Evolutionary conservation across 179 eudicot species (phyloP), one percentile per base, ranked within the genome.

Genomic region (Beta macrorhiza): DNA sequence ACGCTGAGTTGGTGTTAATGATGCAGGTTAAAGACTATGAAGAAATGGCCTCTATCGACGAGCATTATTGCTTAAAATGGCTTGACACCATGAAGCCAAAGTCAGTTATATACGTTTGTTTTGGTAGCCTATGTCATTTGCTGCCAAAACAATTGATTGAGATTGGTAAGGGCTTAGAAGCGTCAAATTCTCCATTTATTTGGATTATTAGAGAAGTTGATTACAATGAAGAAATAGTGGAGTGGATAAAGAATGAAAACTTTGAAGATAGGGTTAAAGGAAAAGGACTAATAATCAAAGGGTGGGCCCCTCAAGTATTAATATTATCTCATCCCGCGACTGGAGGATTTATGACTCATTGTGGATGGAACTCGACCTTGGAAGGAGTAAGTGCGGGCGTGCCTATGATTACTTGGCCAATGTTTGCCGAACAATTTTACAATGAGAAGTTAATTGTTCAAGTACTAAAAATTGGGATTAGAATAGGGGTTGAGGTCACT

Each of bases 71-170:
- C 67, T 72, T 89, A 75, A 82, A 57, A 51, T 90, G 92, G 92
- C 89, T 90, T 8, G 87, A 89, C 19, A 79, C 63, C 0, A 87
- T 86, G 78, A 72, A 87, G 63, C 59, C 88, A 0, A 45, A 47
- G 0, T 82, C 88, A 1, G 90, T 90, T 11, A 17, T 90, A 20
- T 90, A 88, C 61, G 78, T 84, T 56, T 88, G 90, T 80, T 91
- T 89, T 25, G 93, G 93, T 45, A 89, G 92, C 77, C 53, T 89
- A 75, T 55, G 80, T 29, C 75, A 82, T 57, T 82, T 89, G 78
- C 62, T 13, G 3, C 15, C 84, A 15, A 62, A 79, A 13, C 88
- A 90, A 78, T 59, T 90, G 58, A 71, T 82, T 3, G 90, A 90
- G 88, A 87, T 90, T 8, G 92, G 85, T 0, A 65, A 78, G 15